Evolutionary conservation across 1,139 yeast genomes (phyloP).

Genomic region (Suhomyces bokatorum): DNA sequence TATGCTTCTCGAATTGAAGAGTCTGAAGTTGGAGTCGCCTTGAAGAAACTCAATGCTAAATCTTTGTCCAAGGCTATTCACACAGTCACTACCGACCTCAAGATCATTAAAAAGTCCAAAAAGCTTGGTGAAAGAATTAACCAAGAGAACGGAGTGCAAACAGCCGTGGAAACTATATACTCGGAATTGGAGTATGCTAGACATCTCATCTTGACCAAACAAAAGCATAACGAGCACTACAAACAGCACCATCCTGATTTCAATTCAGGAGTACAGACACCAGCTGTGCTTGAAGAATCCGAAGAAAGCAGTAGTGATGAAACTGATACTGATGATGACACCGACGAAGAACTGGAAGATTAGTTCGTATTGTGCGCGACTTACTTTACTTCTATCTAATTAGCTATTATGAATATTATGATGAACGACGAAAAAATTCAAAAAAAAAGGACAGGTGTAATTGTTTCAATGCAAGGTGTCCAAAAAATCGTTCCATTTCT

Average conservation of each 20-base stretch:
- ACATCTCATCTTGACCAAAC: constrained; percentile 40
- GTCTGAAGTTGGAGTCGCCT: constrained; percentile 78
- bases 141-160: constrained; percentile 73
- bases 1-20: constrained; percentile 87
- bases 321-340: constrained; percentile 4
- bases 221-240: constrained; percentile 26
- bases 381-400: too few relatives aligned
- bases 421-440: not conserved
- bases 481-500: too few relatives aligned
- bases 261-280: constrained; percentile 32
- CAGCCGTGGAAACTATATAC: constrained; percentile 77
- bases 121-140: constrained; percentile 61
- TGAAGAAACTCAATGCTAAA: constrained; percentile 66
- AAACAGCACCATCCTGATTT: constrained; percentile 23
- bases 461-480: too few relatives aligned
- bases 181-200: constrained; percentile 77
- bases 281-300: constrained; percentile 24
- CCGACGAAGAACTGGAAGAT: not conserved
- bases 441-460: too few relatives aligned
- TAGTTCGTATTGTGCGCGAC: not conserved
- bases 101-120: constrained; percentile 66
- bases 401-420: not conserved
- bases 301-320: constrained; percentile 18
- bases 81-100: constrained; percentile 64
- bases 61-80: constrained; percentile 65